Conservation (phyloP, 2,329 filamentous ascomycete genomes). For the Fusarium keratoplasticum region DNA sequence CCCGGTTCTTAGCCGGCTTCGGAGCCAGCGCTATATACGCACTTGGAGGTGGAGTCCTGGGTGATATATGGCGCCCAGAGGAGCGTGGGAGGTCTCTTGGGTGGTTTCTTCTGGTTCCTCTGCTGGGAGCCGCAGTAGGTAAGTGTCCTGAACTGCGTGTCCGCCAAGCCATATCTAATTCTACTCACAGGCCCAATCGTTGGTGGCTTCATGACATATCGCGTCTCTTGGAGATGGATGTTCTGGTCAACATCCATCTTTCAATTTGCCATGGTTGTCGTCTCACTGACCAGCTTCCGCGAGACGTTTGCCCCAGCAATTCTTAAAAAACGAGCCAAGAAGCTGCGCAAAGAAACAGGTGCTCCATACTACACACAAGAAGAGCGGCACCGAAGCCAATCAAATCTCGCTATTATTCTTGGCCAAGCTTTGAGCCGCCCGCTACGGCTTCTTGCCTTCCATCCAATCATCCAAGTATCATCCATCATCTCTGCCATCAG, state of each 20-base stretch:
- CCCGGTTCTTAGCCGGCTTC: conserved; percentile 60
- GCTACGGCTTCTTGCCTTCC: conserved; percentile 65
- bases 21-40: conserved; percentile 60
- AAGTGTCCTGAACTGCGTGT: not conserved
- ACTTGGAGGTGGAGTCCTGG: conserved; percentile 59
- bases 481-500: conserved; percentile 67
- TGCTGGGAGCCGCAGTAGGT: conserved; percentile 54
- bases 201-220: conserved; percentile 53
- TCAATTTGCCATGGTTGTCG: conserved; percentile 50
- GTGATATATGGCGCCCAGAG: conserved; percentile 59
- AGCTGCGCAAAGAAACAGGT: conserved; percentile 48
- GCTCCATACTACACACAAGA: conserved; percentile 49
- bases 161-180: not conserved
- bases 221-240: conserved; percentile 57
- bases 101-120: conserved; percentile 53
- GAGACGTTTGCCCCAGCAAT: conserved; percentile 55
- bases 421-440: conserved; percentile 62
- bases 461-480: conserved; percentile 70
- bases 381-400: conserved; percentile 51
- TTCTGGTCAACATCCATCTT: conserved; percentile 59
- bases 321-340: conserved; percentile 48
- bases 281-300: conserved; percentile 48
- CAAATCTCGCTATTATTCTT: conserved; percentile 43
- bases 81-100: conserved; percentile 56
- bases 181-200: conserved; percentile 47